phyloP scores from a whole-genome alignment of 1,139 yeast genomes.

The Kodamaea suecica region DNA sequence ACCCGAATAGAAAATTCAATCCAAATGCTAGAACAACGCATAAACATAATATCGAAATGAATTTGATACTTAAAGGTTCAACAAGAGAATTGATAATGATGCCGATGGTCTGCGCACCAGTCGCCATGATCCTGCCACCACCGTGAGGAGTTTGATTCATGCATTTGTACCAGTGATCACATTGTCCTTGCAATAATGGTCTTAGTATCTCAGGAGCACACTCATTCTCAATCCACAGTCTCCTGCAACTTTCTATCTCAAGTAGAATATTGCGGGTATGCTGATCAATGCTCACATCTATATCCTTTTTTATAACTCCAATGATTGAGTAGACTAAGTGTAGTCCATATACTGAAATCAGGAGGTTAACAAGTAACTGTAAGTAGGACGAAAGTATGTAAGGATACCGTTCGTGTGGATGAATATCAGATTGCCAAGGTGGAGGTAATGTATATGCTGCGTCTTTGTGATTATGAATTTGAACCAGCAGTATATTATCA shows the following conservation, averaged over 20 bases:
- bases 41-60: constrained; percentile 41
- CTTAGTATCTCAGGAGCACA: constrained; percentile 57
- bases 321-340: constrained; percentile 44
- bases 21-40: constrained; percentile 30
- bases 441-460: constrained; percentile 32
- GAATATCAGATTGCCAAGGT: constrained; percentile 44
- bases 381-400: constrained; percentile 57
- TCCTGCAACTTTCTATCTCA: constrained; percentile 48
- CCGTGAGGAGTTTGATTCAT: constrained; percentile 53
- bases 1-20: constrained; percentile 44
- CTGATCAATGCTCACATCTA: constrained; percentile 43
- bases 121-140: constrained; percentile 43
- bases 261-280: constrained; percentile 35
- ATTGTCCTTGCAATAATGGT: constrained; percentile 56
- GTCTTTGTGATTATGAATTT: not conserved
- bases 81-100: constrained; percentile 58
- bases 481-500: not conserved
- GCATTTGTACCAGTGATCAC: constrained; percentile 61
- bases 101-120: constrained; percentile 65
- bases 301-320: constrained; percentile 50
- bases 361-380: constrained; percentile 48
- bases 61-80: constrained; percentile 61
- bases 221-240: constrained; percentile 49
- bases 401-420: constrained; percentile 42
- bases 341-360: constrained; percentile 41